Evolutionary conservation across 1,284 basidiomycete genomes (phyloP).

Genomic region (Cutaneotrichosporon sp.): DNA sequence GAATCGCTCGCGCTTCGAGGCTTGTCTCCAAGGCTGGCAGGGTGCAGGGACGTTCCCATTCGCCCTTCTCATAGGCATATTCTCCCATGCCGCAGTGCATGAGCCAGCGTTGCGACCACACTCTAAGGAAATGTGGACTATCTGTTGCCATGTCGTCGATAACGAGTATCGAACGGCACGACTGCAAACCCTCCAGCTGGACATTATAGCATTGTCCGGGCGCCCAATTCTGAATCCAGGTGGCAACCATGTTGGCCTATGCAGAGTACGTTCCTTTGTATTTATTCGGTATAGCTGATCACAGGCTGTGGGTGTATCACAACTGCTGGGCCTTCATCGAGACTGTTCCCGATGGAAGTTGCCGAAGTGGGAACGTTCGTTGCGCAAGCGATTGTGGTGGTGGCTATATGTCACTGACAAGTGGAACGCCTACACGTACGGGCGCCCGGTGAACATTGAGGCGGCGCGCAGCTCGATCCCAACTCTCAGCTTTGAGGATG

Average conservation of each 20-base stretch:
- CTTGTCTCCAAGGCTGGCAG: constrained; percentile 15
- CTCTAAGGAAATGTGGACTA: constrained; percentile 15
- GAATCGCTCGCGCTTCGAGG: constrained; percentile 23
- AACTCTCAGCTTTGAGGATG: constrained; percentile 14
- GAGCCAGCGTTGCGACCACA: constrained; percentile 9
- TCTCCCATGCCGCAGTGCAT: constrained; percentile 21
- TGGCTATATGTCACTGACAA: constrained; percentile 22
- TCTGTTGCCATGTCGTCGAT: constrained; percentile 22
- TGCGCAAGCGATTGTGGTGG: constrained; percentile 28
- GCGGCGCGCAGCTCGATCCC: constrained; percentile 6
- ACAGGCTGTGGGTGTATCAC: constrained; percentile 16
- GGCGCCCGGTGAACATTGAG: constrained; percentile 17
- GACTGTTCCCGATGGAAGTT: constrained; percentile 26
- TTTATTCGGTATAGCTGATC: not conserved
- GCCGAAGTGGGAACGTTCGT: constrained; percentile 23
- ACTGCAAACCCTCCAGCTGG: constrained; percentile 24
- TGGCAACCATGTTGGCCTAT: constrained; percentile 22
- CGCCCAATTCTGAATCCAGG: constrained; percentile 21
- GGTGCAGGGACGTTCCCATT: constrained; percentile 19
- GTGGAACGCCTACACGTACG: constrained; percentile 23
- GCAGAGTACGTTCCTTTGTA: constrained; percentile 7
- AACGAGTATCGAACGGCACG: constrained; percentile 21
- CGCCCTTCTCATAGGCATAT: constrained; percentile 21
- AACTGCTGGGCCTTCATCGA: constrained; percentile 25
- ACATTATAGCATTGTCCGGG: constrained; percentile 23